Conservation (phyloP, 1,284 basidiomycete species). For the Lentinula novae-zelandiae region DNA sequence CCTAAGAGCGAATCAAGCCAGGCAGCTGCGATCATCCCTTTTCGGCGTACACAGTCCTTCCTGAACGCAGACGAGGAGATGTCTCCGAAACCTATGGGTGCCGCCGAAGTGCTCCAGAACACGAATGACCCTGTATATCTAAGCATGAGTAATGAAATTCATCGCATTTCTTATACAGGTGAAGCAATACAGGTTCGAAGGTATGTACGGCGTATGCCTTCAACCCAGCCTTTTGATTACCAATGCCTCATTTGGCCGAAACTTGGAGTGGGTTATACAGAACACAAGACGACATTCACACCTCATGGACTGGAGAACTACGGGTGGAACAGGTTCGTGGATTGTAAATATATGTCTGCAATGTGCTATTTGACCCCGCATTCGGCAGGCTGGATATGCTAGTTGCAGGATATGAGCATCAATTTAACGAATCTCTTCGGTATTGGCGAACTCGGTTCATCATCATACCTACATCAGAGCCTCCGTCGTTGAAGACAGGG, state of each 20-base stretch:
- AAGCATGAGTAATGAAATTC: slow-evolving; percentile 94
- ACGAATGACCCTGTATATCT: slow-evolving; percentile 82
- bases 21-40: slow-evolving; percentile 25
- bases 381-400: slow-evolving; percentile 69
- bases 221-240: slow-evolving; percentile 68
- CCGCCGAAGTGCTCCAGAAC: slow-evolving; percentile 66
- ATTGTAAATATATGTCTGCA: neutral
- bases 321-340: slow-evolving; percentile 72
- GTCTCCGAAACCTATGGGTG: slow-evolving; percentile 58
- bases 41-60: slow-evolving; percentile 55
- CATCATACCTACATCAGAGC: slow-evolving; percentile 81
- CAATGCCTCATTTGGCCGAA: slow-evolving; percentile 93
- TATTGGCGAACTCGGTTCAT: slow-evolving; percentile 98
- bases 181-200: slow-evolving; percentile 87
- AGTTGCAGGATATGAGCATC: slow-evolving; percentile 82
- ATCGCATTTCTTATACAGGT: slow-evolving; percentile 84
- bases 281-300: slow-evolving; percentile 71
- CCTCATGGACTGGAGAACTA: slow-evolving; percentile 79
- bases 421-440: slow-evolving; percentile 76
- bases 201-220: slow-evolving; percentile 75
- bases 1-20: slow-evolving; percentile 23
- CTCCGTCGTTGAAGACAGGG: slow-evolving; percentile 52
- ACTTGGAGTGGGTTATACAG: slow-evolving; percentile 82
- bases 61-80: slow-evolving; percentile 48
- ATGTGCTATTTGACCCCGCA: slow-evolving; percentile 7